Evolutionary conservation across 306 rosid genomes (phyloP).

Genomic region (Ochetophila trinervis): DNA sequence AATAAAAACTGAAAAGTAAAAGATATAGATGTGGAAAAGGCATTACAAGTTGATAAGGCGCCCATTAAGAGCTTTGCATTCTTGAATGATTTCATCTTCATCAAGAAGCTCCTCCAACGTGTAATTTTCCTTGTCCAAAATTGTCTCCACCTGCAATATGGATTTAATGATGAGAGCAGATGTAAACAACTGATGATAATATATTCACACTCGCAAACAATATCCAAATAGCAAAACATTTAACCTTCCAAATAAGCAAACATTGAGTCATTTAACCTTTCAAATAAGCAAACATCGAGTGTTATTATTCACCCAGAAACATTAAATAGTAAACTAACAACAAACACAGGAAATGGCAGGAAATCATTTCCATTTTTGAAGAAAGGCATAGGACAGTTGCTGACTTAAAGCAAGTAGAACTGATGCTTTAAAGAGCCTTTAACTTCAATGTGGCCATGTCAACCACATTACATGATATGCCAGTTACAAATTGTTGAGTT

Average conservation of each 20-base stretch:
- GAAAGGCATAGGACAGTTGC: not conserved
- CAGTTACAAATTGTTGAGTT: not conserved
- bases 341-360: not conserved
- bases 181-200: not conserved
- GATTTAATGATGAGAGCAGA: constrained; percentile 16
- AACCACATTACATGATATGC: not conserved
- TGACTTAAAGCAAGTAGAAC: not conserved
- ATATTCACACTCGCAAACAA: not conserved
- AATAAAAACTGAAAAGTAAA: constrained; percentile 10
- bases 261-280: constrained; percentile 9
- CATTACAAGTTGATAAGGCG: constrained; percentile 97
- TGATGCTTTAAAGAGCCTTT: not conserved
- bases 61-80: constrained; percentile 93
- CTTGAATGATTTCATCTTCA: constrained; percentile 97
- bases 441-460: not conserved
- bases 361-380: not conserved
- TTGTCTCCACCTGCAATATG: constrained; percentile 84
- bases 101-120: constrained; percentile 93
- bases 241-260: constrained; percentile 6
- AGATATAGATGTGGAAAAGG: constrained; percentile 16
- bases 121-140: constrained; percentile 86
- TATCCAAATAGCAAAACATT: constrained; percentile 7
- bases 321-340: not conserved
- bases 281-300: not conserved
- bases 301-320: not conserved